A percentile compares a stretch with the other conserved stretches of the same genome.
These are phyloP conservation scores for Ustilago curta DNA, from an alignment of 1,284 basidiomycete species.

Conservation along the genomic window DNA sequence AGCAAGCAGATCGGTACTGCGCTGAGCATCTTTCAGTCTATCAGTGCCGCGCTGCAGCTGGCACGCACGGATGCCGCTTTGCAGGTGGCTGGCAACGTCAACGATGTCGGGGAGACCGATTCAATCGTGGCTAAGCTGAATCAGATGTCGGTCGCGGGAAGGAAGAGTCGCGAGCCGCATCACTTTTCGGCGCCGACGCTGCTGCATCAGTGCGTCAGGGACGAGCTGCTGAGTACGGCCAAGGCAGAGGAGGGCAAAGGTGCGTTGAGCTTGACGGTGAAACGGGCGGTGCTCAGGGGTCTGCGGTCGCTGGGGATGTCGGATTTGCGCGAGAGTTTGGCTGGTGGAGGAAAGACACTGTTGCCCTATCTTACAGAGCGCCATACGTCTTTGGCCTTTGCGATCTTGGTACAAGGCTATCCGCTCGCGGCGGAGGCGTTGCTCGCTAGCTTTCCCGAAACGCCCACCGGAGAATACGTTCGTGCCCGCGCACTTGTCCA, in stretches of 20 bases:
- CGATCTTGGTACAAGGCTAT: conserved; percentile 43
- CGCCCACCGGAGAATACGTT: conserved; percentile 41
- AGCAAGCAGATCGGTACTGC: conserved; percentile 39
- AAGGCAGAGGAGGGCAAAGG: neutral
- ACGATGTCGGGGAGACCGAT: conserved; percentile 26
- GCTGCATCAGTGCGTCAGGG: conserved; percentile 44
- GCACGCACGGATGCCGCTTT: conserved; percentile 35
- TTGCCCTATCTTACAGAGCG: conserved; percentile 38
- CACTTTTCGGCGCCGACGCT: conserved; percentile 45
- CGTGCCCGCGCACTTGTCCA: conserved; percentile 47
- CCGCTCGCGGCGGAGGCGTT: conserved; percentile 36
- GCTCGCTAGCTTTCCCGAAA: conserved; percentile 40
- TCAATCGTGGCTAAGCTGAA: conserved; percentile 49
- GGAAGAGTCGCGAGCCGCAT: conserved; percentile 45
- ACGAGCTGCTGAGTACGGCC: conserved; percentile 22
- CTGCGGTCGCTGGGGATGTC: conserved; percentile 45
- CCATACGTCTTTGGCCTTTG: conserved; percentile 37
- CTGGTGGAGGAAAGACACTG: conserved; percentile 20
- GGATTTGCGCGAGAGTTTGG: conserved; percentile 27
- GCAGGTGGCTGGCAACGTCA: conserved; percentile 22
- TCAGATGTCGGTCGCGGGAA: conserved; percentile 48
- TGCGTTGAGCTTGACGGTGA: conserved; percentile 26
- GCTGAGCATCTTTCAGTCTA: conserved; percentile 38
- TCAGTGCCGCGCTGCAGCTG: conserved; percentile 31
- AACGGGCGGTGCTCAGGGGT: conserved; percentile 29